These are phyloP conservation scores for Coniochaeta pulveracea DNA, from an alignment of 2,329 filamentous ascomycete species.

Conservation along the genomic window DNA sequence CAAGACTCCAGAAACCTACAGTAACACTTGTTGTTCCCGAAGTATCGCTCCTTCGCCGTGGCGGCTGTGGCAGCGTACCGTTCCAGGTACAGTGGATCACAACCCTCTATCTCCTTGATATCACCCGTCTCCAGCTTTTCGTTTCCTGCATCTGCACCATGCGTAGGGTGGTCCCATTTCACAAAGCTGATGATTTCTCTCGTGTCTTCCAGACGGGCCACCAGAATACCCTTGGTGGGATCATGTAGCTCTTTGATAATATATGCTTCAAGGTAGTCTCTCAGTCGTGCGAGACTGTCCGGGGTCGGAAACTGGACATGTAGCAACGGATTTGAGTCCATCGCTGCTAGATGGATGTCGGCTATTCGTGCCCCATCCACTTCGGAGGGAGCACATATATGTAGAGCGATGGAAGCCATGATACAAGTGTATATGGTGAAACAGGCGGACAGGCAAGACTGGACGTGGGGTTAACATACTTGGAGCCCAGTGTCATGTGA, in stretches of 20 bases:
- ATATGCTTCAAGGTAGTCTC: conserved; percentile 18
- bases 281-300: conserved; percentile 17
- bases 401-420: no score
- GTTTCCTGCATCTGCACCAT: conserved; percentile 8
- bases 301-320: conserved; percentile 26
- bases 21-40: conserved; percentile 21
- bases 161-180: conserved; percentile 21
- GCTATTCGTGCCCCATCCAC: conserved; percentile 14
- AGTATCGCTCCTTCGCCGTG: conserved; percentile 17
- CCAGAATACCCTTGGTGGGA: conserved; percentile 17
- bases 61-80: conserved; percentile 19
- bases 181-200: conserved; percentile 21
- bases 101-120: conserved; percentile 13
- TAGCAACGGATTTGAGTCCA: conserved; percentile 25
- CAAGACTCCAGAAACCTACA: conserved; percentile 19
- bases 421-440: no score
- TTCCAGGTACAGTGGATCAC: conserved; percentile 20
- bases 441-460: no score
- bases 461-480: no score
- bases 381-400: background rate
- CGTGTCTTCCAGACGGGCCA: conserved; percentile 20
- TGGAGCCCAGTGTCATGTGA: no score
- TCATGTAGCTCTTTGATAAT: conserved; percentile 17
- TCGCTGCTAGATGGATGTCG: conserved; percentile 24
- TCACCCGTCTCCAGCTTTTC: conserved; percentile 13